Evolutionary conservation across 1,284 basidiomycete genomes (phyloP).

Genomic region (Fomitiporia mediterranea): DNA sequence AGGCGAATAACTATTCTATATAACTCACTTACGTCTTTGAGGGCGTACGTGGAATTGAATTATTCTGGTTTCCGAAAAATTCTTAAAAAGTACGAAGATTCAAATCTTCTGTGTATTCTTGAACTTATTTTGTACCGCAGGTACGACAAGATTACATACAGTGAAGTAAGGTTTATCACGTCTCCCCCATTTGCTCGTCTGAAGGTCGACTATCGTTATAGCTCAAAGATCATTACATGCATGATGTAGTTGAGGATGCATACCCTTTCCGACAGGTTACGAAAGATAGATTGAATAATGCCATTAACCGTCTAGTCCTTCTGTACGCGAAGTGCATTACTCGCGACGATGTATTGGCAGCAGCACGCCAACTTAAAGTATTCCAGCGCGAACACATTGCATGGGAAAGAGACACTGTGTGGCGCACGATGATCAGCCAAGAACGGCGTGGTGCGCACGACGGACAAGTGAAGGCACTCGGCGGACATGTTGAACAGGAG

Average conservation of each 20-base stretch:
- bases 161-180: slow-evolving; percentile 42
- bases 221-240: slow-evolving; percentile 83
- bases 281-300: slow-evolving; percentile 61
- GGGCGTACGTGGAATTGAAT: slow-evolving; percentile 93
- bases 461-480: slow-evolving; percentile 39
- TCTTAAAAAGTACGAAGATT: slow-evolving; percentile 76
- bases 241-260: slow-evolving; percentile 65
- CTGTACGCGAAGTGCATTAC: slow-evolving; percentile 89
- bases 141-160: slow-evolving; percentile 93
- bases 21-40: slow-evolving; percentile 77
- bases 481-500: slow-evolving; percentile 48
- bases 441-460: slow-evolving; percentile 66
- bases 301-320: slow-evolving; percentile 60
- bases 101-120: slow-evolving; percentile 6
- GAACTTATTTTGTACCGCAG: slow-evolving; percentile 33
- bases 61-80: slow-evolving; percentile 95
- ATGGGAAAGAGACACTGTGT: slow-evolving; percentile 94
- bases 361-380: slow-evolving; percentile 79
- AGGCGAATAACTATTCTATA: slow-evolving; percentile 87
- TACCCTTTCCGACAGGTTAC: slow-evolving; percentile 64
- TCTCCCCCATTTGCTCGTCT: background rate
- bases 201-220: slow-evolving; percentile 27
- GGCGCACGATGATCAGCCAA: slow-evolving; percentile 95
- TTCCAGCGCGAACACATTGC: slow-evolving; percentile 92
- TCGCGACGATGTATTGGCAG: slow-evolving; percentile 65